These are phyloP conservation scores for Arxiozyma heterogenica DNA, from an alignment of 1,139 yeast genomes.

Conservation along the genomic window DNA sequence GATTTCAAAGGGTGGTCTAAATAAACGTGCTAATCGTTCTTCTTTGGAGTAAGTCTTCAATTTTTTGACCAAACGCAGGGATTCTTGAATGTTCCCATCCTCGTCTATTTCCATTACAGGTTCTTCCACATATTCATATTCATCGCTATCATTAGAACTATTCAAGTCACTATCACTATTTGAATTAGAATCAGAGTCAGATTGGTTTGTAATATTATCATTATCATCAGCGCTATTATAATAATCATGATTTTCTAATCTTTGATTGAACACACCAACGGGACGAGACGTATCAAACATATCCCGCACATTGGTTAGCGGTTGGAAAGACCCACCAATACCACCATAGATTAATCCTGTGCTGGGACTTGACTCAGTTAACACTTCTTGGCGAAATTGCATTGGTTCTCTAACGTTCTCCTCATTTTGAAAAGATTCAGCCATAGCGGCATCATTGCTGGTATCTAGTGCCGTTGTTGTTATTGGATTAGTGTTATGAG, in stretches of 20 bases:
- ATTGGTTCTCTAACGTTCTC: slow-evolving; percentile 75
- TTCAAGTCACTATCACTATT: background rate
- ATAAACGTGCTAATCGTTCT: slow-evolving; percentile 61
- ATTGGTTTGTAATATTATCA: slow-evolving; percentile 12
- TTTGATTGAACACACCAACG: slow-evolving; percentile 46
- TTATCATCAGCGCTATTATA: slow-evolving; percentile 12
- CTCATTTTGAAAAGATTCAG: slow-evolving; percentile 57
- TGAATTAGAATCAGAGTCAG: background rate
- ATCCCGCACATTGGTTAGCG: slow-evolving; percentile 24
- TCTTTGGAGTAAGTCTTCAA: slow-evolving; percentile 24
- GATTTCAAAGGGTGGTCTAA: slow-evolving; percentile 89
- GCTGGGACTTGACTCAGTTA: slow-evolving; percentile 39
- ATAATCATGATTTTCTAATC: slow-evolving; percentile 23
- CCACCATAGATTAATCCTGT: slow-evolving; percentile 32
- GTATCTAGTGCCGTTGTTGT: slow-evolving; percentile 14
- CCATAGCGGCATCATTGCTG: slow-evolving; percentile 49
- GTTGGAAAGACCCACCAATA: slow-evolving; percentile 30
- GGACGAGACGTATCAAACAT: slow-evolving; percentile 37
- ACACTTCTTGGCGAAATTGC: slow-evolving; percentile 71
- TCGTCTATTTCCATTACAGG: slow-evolving; percentile 29
- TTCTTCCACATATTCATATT: slow-evolving; percentile 29
- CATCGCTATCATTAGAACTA: slow-evolving; percentile 16
- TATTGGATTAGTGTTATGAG: slow-evolving; percentile 7
- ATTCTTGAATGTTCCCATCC: slow-evolving; percentile 28
- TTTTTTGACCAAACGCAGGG: slow-evolving; percentile 22